phyloP scores from a whole-genome alignment of 148 eudicot species.

The Amaranthus cruentus region DNA sequence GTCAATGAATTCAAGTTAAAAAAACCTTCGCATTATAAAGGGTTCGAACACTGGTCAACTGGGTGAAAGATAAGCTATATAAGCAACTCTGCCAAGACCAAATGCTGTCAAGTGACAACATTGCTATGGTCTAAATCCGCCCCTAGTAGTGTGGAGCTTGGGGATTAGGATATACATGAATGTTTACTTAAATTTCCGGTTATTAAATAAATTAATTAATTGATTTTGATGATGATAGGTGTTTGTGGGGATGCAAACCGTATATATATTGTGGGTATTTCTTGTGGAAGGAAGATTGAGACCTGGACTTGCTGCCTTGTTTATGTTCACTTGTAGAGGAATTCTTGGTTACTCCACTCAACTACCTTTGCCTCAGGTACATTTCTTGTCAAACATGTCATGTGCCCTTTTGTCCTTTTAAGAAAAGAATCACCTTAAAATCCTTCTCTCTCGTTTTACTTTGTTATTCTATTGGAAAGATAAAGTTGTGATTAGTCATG shows the following conservation, averaged over 20 bases:
- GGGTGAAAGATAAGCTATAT: no score
- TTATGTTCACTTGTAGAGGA: constrained; percentile 90
- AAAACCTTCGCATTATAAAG: no score
- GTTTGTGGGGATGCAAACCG: constrained; percentile 84
- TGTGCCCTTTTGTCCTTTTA: neutral
- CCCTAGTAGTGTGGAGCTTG: neutral
- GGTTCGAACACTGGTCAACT: no score
- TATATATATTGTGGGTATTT: constrained; percentile 79
- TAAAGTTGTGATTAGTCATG: neutral
- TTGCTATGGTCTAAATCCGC: no score
- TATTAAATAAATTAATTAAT: neutral
- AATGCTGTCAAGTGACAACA: no score
- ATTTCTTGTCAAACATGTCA: neutral
- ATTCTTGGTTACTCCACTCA: constrained; percentile 93
- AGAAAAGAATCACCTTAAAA: neutral
- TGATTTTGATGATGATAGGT: constrained; percentile 37
- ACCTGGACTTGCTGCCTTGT: constrained; percentile 78
- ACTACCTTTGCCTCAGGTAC: constrained; percentile 88
- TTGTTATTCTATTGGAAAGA: neutral
- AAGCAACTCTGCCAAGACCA: no score
- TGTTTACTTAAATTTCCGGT: neutral
- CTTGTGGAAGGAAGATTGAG: constrained; percentile 84
- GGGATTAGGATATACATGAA: neutral
- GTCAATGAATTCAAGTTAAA: no score
- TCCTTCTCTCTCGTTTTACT: neutral